Base-by-base conservation (phyloP, 2,329 filamentous ascomycete species). In the Teratosphaeria pseudoeucalypti region DNA sequence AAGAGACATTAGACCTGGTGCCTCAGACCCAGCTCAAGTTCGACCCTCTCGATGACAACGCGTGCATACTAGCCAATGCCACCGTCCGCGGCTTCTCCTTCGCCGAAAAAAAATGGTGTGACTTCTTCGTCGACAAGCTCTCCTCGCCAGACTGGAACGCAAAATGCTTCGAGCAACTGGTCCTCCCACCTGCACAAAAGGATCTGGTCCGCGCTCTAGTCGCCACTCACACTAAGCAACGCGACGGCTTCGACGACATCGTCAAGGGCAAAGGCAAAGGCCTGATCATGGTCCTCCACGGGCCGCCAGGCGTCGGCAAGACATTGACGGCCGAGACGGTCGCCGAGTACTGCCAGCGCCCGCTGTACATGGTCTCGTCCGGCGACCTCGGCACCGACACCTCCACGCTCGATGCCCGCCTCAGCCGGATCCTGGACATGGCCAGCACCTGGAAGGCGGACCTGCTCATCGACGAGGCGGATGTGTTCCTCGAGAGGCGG, bases 391-490 rank as follows among this genome's bases (percentile, higher is more conserved):
- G 67, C 34, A 67, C 80, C 73, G 49, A 77, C 78, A 68, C 77
- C 76, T 7, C 82, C 78, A 70, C 76, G 75, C 19, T 81, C 77
- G 43, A 69, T 47, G 55, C 58, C 2, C 61, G 61, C 14, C 63
- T 70, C n/a, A 64, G 57, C 34, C 61, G 61, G 34, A 90, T 94
- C 55, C 81, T 95, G 59, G 88, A 92, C 66, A 88, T 94, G 56
- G 90, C 89, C 52, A 88, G 91, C 66, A 85, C 85, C 0, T 95
- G 90, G 90, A 88, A 89, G n/a, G 90, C 90, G 0, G 88, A 95
- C 6, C 77, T 95, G 0, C 82, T 95, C 3, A 82, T 95, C 3
- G 90, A 95, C 67, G 90, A 95, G 74, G 89, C 87, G 3, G 88
- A 92, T 66, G 86, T 91, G 6, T 91, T 91, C 74, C 77, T 95